phyloP scores from a whole-genome alignment of 1,284 basidiomycete genomes.

The Cutaneotrichosporon sp. region DNA sequence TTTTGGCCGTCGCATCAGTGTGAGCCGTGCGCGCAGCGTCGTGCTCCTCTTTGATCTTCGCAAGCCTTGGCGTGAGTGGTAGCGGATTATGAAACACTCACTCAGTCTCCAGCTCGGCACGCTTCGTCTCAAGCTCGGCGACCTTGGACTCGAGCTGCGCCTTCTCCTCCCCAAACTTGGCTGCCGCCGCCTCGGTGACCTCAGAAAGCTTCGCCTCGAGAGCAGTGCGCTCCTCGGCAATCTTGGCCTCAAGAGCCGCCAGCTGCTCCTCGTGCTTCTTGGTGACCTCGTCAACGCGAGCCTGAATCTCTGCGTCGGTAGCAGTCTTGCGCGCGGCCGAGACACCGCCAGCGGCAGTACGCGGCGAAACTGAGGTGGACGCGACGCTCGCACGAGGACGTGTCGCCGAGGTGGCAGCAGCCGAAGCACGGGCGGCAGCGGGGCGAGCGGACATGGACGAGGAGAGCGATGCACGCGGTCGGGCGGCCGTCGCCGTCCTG shows the following conservation, averaged over 20 bases:
- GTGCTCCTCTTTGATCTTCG: conserved; percentile 11
- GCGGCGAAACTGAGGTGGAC: background rate
- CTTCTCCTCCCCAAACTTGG: conserved; percentile 18
- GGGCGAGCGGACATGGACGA: background rate
- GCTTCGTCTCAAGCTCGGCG: conserved; percentile 16
- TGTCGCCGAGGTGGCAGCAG: conserved; percentile 1
- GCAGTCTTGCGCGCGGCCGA: conserved; percentile 7
- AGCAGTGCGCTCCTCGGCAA: conserved; percentile 15
- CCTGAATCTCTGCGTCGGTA: conserved; percentile 12
- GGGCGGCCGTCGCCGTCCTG: background rate
- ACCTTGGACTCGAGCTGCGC: conserved; percentile 20
- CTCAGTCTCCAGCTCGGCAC: conserved; percentile 25
- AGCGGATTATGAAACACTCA: conserved; percentile 12
- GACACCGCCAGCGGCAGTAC: background rate
- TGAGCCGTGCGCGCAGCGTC: conserved; percentile 6
- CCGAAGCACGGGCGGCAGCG: conserved; percentile 3
- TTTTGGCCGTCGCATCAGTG: conserved; percentile 7
- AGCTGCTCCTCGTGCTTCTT: conserved; percentile 21
- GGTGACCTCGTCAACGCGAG: conserved; percentile 13
- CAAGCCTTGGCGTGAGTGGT: conserved; percentile 2
- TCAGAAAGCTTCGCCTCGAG: conserved; percentile 23
- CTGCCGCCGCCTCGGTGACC: conserved; percentile 4
- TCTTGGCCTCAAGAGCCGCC: conserved; percentile 23
- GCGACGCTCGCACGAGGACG: conserved; percentile 11
- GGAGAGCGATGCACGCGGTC: background rate